Base-by-base conservation (phyloP, 2,329 filamentous ascomycete genomes). In the Colletotrichum sp. region DNA sequence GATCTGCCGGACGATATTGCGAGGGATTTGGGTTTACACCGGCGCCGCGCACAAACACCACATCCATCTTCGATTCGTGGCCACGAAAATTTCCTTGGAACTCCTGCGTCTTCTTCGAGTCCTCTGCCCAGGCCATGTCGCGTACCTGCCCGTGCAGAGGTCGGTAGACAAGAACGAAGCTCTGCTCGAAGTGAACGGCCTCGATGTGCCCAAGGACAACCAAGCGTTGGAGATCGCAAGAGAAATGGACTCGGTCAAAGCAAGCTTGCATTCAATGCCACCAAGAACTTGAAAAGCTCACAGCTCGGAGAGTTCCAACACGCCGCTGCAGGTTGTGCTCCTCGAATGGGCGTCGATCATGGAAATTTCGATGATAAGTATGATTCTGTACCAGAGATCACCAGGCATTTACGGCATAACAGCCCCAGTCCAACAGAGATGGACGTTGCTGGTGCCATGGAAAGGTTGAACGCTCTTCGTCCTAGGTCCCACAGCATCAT, bases 61-160 rank as follows among this genome's bases (percentile, higher is more conserved):
- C 43, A 66, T 25, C 64, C 64, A 10, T 61, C 66, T 43, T n/a
- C 32, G 7, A 43, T 34, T 12, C 43, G 36, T 30, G 34, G 48
- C n/a, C 32, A 27, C 8, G 22, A 48, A 3, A 64, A 25, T 18
- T 34, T 28, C 10, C 36, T 76, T 56, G 58, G 70, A 39, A 76
- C 70, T n/a, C 74, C 70, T 12, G 70, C 73, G 10, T 25, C 27
- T 30, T 73, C 71, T 43, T 76, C 74, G 5, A 74, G 74, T 30
- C 70, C 74, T 15, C 25, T 69, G 34, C 52, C 52, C 13, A 69
- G 52, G 28, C 70, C 64, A 13, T 76, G 66, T 27, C 64, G 48
- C 10, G 48, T 66, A 25, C 65, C 64, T 65, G 28, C 65, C 18
- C 70, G 15, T 13, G 27, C 30, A 12, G 18, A 25, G 28, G 32